Base-by-base conservation (phyloP, 345 rosid species). In the Sisymbrium altissimum region DNA sequence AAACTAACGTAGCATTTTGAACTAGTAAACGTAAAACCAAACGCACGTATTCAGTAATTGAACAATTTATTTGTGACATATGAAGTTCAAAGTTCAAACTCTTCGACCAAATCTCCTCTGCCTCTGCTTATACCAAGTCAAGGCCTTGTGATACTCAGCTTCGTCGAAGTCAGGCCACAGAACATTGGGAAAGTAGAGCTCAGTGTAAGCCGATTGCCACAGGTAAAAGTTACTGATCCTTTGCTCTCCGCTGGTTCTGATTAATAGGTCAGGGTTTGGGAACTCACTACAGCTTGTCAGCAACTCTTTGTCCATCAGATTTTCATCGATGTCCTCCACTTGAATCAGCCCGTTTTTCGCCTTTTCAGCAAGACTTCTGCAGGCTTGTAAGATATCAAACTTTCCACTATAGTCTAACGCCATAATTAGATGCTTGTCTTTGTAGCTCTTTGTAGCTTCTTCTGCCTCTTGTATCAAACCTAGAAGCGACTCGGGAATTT, bases 191-290 rank as follows among this genome's bases (percentile, higher is more conserved):
- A 90, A 86, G 81, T 76, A 84, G 32, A 90, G 86, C 33, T 90
- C 93, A 0, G 93, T 85, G 64, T 90, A 85, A 17, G 93, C 96
- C 68, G 87, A 67, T 23, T 88, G 89, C 89, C 89, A 90, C 19
- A 88, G 18, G 74, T 84, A 76, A 72, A 86, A 88, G 83, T 86
- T 88, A 72, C 91, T 90, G 54, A 90, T 81, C 57, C 96, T 62
- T 5, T 80, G 85, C 65, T 86, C 96, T 4, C 89, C 87, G 1
- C 91, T 88, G 2, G 93, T 90, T 75, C 93, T 75, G 35, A 90
- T 88, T 11, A 86, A 21, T 15, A 88, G 66, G 66, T 88, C 93
- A 3, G 91, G 96, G 56, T 76, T 75, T 3, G 91, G 87, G 40
- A 64, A 79, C 62, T 83, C 75, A 0, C 86, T 77, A 58, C 91